Conservation (phyloP, 208 protist genomes). For the Acanthamoeba triangularis region DNA sequence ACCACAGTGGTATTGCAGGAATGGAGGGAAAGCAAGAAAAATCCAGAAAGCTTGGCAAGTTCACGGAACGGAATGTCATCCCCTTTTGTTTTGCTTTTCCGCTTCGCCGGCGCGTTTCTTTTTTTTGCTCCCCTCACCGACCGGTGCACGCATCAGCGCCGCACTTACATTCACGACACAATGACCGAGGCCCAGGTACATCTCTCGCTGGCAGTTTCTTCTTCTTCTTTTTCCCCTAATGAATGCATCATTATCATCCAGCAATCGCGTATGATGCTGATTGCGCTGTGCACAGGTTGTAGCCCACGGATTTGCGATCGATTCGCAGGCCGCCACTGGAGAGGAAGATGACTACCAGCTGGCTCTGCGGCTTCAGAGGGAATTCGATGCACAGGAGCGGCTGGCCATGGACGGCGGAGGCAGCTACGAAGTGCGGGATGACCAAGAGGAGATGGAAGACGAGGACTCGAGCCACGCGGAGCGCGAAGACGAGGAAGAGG, state of each 20-base stretch:
- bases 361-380: conserved; percentile 17
- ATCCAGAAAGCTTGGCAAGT: not conserved
- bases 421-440: not conserved
- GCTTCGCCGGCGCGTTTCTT: too few relatives aligned
- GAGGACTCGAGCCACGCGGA: not conserved
- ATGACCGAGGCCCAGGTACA: too few relatives aligned
- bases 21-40: not conserved
- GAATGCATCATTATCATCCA: not conserved
- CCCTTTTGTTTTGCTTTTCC: not conserved
- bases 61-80: not conserved
- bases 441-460: conserved; percentile 6
- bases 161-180: too few relatives aligned
- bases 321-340: not conserved
- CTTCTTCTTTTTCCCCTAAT: not conserved
- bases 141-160: too few relatives aligned
- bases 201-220: not conserved
- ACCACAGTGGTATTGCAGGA: too few relatives aligned
- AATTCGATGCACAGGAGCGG: conserved; percentile 41
- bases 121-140: too few relatives aligned
- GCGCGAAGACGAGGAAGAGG: not conserved
- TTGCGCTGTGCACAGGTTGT: not conserved
- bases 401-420: not conserved
- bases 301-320: not conserved
- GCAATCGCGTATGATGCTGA: too few relatives aligned
- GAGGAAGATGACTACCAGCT: conserved; percentile 50